Base-by-base conservation (phyloP, 129 eudicot genomes). In the Lactuca saligna region DNA sequence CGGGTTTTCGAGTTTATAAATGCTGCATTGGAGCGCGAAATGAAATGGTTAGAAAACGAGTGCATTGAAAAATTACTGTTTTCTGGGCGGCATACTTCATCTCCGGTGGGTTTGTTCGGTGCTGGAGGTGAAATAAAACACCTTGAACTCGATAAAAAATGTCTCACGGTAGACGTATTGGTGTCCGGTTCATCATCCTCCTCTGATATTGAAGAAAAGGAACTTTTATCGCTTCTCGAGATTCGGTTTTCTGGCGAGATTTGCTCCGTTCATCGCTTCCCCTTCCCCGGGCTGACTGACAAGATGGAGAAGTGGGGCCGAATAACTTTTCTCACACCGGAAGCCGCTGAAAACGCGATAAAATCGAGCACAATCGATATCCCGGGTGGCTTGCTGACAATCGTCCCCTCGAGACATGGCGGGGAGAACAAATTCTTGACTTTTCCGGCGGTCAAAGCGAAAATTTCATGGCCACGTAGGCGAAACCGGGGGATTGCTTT, bases 71-170 rank as follows among this genome's bases (percentile, higher is more conserved):
- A 80, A 71, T 79, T 75, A 68, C 66, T 93, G 81, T 89, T 80
- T 71, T 89, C 88, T 7, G 95, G 89, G 4, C 75, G 86, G 64
- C 69, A 79, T 13, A 71, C 58, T 10, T 68, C 76, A 4, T 86
- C 94, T n/a, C 80, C 95, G 79, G 78, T 87, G 32, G 98, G 95
- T 62, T 71, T 93, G 4, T 74, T 89, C 71, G 98, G 98, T 48
- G 87, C 95, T 48, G 98, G 98, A 69, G 98, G 88, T 17, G 88
- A 81, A 73, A 85, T 93, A 62, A 93, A 87, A 61, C 98, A 93
- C 79, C 75, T 93, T 77, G 98, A 93, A 78, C 85, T 89, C 31
- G 84, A 87, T 13, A 81, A 76, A 72, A 83, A 87, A 75, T 82
- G 48, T 69, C 83, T 93, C 70, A 87, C 83, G n/a, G 91, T 93